These are phyloP conservation scores for Lagenidium sp. DNA, from an alignment of 352 stramenopile genomes.

Conservation along the genomic window DNA sequence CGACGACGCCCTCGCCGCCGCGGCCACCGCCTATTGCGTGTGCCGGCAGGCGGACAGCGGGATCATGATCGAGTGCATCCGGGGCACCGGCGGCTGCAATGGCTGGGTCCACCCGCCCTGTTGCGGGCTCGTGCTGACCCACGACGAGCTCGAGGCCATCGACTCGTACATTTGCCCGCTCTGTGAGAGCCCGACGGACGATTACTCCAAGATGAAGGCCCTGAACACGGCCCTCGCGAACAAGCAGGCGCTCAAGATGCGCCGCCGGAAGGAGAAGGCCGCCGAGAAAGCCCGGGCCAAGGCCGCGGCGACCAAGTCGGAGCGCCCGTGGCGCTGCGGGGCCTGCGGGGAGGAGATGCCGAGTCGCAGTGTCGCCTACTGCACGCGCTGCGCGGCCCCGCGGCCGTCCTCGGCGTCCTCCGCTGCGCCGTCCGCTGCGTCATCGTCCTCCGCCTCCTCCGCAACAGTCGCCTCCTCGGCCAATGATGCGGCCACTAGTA, in stretches of 20 bases:
- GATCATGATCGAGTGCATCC: constrained; percentile 93
- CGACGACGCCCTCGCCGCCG: constrained; percentile 14
- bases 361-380: constrained; percentile 2
- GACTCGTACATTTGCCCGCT: constrained; percentile 82
- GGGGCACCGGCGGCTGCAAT: constrained; percentile 83
- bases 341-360: neutral
- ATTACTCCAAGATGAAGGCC: constrained; percentile 50
- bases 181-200: constrained; percentile 60
- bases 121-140: constrained; percentile 79
- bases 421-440: no score
- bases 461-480: no score
- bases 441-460: no score
- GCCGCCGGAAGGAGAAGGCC: constrained; percentile 26
- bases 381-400: neutral
- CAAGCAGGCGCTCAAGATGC: constrained; percentile 34
- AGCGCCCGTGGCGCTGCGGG: neutral
- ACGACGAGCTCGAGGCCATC: constrained; percentile 78
- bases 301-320: constrained; percentile 4
- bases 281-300: neutral
- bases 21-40: constrained; percentile 69
- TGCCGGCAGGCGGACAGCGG: constrained; percentile 78
- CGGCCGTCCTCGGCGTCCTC: no score
- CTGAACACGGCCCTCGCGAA: constrained; percentile 77
- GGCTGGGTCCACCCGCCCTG: constrained; percentile 87
- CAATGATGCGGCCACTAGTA: neutral